Base-by-base conservation (phyloP, 352 stramenopile genomes). In the Globisporangium solare region DNA sequence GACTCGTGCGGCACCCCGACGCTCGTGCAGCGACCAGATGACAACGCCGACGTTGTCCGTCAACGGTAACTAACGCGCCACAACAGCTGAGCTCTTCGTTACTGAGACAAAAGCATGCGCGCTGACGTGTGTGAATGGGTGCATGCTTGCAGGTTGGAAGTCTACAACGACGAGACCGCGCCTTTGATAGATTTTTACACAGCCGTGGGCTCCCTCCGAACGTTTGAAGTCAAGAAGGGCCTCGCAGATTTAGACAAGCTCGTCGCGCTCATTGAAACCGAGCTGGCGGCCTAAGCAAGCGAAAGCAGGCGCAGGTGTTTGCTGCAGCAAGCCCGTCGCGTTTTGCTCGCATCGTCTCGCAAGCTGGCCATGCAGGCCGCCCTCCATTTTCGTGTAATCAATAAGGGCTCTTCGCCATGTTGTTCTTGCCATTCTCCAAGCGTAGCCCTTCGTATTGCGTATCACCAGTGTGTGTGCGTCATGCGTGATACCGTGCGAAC, bases 151-250 rank as follows among this genome's bases (percentile, higher is more conserved):
- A 86, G 83, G 24, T 58, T 97, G 59, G 71, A 89, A 14, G 86
- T 97, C 22, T 96, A 97, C 77, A 92, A 94, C 46, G 67, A 86
- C 22, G 83, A 97, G 63, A 96, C 89, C 1, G 76, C 78, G 43
- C 89, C 89, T 46, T 64, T 97, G 11, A 80, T 96, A 56, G 70
- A 93, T 31, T 96, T 92, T 49, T 97, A 96, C 80, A 70, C 70
- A 14, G 75, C 79, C 4, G 64, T 86, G n/a, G 86, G 87, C n/a
- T 76, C 67, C 18, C 61, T 96, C 46, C 68, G 67, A 43, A 93
- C 83, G 47, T 96, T 96, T 52, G 74, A 92, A 46, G 86, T 95
- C 27, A 95, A 93, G 65, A 84, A 86, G 51, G 87, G 87, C 12
- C 71, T 96, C 18, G 83, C 79, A 0, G 86, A 95, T 37, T 66